Evolutionary conservation across 441 rosid genomes (phyloP).

Genomic region (Kokia cookei): DNA sequence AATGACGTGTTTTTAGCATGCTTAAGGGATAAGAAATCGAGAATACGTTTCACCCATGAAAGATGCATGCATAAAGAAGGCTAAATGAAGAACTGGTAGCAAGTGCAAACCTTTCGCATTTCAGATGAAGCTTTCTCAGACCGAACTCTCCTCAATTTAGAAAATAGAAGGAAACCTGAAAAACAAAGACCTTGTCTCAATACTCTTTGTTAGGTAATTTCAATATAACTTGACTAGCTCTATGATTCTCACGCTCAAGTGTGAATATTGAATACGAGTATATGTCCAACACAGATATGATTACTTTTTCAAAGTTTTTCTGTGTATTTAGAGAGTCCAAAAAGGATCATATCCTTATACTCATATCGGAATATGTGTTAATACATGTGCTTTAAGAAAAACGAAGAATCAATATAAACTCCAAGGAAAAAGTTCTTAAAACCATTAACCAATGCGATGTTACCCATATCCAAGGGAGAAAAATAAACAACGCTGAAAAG

Average conservation of each 20-base stretch:
- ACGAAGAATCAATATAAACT: neutral
- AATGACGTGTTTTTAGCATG: neutral
- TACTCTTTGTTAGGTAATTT: neutral
- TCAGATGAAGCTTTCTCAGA: constrained; percentile 62
- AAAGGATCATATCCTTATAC: neutral
- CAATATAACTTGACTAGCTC: neutral
- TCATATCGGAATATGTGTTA: neutral
- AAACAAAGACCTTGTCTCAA: neutral
- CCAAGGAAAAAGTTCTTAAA: neutral
- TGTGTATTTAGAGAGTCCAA: neutral
- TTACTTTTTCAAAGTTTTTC: neutral
- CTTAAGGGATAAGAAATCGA: neutral
- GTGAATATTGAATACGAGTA: neutral
- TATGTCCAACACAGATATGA: neutral
- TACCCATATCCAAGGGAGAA: neutral
- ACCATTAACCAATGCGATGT: neutral
- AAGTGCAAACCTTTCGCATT: constrained; percentile 43
- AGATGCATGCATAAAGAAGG: neutral
- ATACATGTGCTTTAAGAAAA: too few species aligned
- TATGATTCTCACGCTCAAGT: neutral
- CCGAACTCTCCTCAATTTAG: constrained; percentile 55
- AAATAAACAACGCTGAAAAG: neutral
- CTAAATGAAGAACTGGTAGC: neutral
- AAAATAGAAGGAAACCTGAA: constrained; percentile 48
- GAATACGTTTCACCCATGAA: neutral